phyloP scores from a whole-genome alignment of 1,284 basidiomycete genomes.

The Flammula alnicola region DNA sequence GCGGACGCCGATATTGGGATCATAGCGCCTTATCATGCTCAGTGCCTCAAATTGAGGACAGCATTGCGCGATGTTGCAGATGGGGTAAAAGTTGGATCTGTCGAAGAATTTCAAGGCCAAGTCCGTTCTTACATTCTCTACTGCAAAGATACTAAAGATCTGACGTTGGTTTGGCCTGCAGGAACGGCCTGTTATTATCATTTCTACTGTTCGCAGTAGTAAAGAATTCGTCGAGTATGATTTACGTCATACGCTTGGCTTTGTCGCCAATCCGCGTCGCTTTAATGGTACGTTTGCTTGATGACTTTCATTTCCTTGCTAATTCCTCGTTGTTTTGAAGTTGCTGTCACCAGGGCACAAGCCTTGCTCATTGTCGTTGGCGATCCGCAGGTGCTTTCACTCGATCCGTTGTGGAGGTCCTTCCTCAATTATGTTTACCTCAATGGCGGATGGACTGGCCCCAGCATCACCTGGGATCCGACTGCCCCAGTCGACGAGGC shows the following conservation, averaged over 20 bases:
- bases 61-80: slow-evolving; percentile 37
- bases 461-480: slow-evolving; percentile 60
- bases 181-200: slow-evolving; percentile 68
- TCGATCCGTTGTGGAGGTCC: slow-evolving; percentile 60
- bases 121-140: slow-evolving; percentile 34
- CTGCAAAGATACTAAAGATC: slow-evolving; percentile 1
- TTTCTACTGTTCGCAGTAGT: slow-evolving; percentile 68
- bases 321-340: slow-evolving; percentile 31
- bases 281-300: slow-evolving; percentile 57
- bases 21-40: slow-evolving; percentile 60
- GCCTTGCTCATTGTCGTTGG: slow-evolving; percentile 63
- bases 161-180: no score
- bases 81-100: slow-evolving; percentile 57
- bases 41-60: slow-evolving; percentile 50
- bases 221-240: slow-evolving; percentile 61
- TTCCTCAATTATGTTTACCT: slow-evolving; percentile 59
- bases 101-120: slow-evolving; percentile 69
- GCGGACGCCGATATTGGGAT: slow-evolving; percentile 37
- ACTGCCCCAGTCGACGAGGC: slow-evolving; percentile 38
- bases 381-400: slow-evolving; percentile 52
- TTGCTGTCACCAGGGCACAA: slow-evolving; percentile 52
- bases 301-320: background rate
- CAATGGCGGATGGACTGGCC: slow-evolving; percentile 57
- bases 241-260: slow-evolving; percentile 62
- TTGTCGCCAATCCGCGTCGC: slow-evolving; percentile 64